Base-by-base conservation (phyloP, 331 rosid species). In the Telfairia occidentalis region DNA sequence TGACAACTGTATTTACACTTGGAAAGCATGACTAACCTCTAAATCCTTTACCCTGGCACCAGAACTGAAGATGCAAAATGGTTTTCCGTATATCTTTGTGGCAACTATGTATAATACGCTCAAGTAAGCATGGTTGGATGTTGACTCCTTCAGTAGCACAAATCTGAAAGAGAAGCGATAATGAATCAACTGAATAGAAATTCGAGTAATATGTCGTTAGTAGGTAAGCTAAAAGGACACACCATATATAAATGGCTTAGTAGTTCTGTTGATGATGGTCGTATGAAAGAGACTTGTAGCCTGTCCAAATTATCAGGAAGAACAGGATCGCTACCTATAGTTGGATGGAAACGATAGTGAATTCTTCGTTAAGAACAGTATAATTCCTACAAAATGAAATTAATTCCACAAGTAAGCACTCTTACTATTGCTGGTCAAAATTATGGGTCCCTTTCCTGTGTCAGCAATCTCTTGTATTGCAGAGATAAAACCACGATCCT, bases 351-450 rank as follows among this genome's bases (percentile, higher is more conserved):
- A 73, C 70, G 19, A 32, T 18, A 38, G 72, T 77, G 53, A 37
- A 9, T 8, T 61, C 46, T 16, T 58, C 79, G 54, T 15, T 49
- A 71, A 18, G 72, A 76, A 79, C 71, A 57, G 75, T 34, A 78
- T 64, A 53, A 24, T 30, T 50, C 19, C 23, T 65, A 50, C n/a
- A 30, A 34, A 72, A 54, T 50, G 49, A 55, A 80, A 30, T 24
- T 19, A 63, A 59, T 32, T 26, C 42, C 73, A 45, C 75, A 29
- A 24, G 67, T 79, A 65, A 60, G 81, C 80, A 73, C 84, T 84
- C 92, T 95, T 89, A 95, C 99, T 78, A 77, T 88, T 90, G 92
- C 93, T 86, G 81, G 97, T 95, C 87, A 95, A 79, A 84, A 95
- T 83, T 74, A 95, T 90, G 73, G 99, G 97, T 61, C 97, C 90